Conservation (phyloP, 208 protist species). For the Phytomonas sp. region DNA sequence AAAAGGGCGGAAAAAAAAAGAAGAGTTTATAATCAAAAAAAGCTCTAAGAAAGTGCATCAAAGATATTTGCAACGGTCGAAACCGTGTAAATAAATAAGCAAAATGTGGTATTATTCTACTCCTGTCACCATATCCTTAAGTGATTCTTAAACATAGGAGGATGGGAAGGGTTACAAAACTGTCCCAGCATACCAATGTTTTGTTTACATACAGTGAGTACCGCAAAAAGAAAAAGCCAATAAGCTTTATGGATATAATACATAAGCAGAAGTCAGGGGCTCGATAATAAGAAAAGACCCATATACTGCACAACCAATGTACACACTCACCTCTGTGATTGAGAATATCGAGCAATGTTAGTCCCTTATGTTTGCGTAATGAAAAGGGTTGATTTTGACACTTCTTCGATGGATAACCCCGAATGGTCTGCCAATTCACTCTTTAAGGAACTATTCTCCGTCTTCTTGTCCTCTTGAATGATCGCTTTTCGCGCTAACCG, state of each 20-base stretch:
- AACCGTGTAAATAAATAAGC: background rate
- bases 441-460: background rate
- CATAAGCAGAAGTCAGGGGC: background rate
- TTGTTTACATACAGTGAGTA: background rate
- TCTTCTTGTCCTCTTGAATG: background rate
- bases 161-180: background rate
- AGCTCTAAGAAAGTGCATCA: background rate
- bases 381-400: background rate
- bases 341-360: background rate
- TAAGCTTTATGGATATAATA: background rate
- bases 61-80: background rate
- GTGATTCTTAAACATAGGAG: background rate
- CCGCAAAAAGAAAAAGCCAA: background rate
- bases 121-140: constrained; percentile 11
- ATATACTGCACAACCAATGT: background rate
- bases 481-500: background rate
- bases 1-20: constrained; percentile 7
- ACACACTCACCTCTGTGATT: background rate
- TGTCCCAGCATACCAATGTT: background rate
- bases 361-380: background rate
- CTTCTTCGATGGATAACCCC: background rate
- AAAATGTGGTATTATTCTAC: constrained; percentile 1
- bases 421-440: background rate
- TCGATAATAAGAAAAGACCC: background rate
- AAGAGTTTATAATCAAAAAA: background rate